phyloP scores from a whole-genome alignment of 2,329 filamentous ascomycete genomes.

The Talaromyces sp. region DNA sequence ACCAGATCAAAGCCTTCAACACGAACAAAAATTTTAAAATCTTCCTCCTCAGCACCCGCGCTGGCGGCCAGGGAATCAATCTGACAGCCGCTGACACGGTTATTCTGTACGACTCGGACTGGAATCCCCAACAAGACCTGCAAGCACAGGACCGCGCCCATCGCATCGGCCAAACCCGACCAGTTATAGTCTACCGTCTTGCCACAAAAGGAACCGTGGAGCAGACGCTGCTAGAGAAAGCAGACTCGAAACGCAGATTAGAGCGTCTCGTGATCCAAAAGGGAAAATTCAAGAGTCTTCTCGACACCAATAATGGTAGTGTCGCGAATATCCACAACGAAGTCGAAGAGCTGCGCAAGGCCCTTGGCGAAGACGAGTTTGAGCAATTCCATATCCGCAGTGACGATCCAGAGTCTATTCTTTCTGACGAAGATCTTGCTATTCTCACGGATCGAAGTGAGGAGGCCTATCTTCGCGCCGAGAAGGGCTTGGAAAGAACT shows the following conservation, averaged over 20 bases:
- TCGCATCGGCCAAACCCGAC: constrained; percentile 85
- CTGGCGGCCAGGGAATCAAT: constrained; percentile 93
- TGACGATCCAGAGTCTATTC: constrained; percentile 54
- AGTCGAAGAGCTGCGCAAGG: constrained; percentile 56
- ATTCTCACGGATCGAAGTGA: constrained; percentile 71
- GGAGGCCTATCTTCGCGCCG: constrained; percentile 65
- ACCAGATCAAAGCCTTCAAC: constrained; percentile 71
- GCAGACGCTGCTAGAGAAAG: constrained; percentile 76
- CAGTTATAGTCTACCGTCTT: constrained; percentile 88
- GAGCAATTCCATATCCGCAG: constrained; percentile 53
- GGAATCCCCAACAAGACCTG: constrained; percentile 95
- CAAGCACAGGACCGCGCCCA: constrained; percentile 95
- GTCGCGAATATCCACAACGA: constrained; percentile 39
- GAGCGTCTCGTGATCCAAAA: constrained; percentile 97
- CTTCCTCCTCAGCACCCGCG: constrained; percentile 84
- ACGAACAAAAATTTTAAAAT: constrained; percentile 60
- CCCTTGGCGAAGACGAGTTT: constrained; percentile 69
- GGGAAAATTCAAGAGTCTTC: constrained; percentile 69
- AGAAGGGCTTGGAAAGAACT: constrained; percentile 63
- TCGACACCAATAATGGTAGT: constrained; percentile 47
- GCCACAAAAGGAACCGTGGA: constrained; percentile 92
- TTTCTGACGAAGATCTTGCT: constrained; percentile 71
- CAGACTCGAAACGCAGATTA: constrained; percentile 83
- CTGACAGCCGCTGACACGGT: constrained; percentile 88
- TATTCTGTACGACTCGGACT: constrained; percentile 82